These are phyloP conservation scores for Sclerotinia nivalis DNA, from an alignment of 2,329 filamentous ascomycete genomes.

Conservation along the genomic window DNA sequence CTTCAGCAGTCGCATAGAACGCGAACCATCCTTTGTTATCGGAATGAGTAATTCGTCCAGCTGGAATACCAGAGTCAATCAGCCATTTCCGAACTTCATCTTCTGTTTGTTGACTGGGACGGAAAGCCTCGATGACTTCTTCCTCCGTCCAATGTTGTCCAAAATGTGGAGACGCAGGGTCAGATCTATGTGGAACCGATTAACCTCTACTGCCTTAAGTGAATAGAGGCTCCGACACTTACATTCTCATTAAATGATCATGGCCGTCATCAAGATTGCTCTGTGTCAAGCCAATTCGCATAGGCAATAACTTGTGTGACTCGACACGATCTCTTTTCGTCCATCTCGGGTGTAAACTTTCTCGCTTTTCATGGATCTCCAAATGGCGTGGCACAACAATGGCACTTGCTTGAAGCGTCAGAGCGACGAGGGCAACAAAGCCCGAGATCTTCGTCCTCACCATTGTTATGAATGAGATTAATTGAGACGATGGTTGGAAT, in stretches of 20 bases:
- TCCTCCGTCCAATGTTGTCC: slow-evolving; percentile 42
- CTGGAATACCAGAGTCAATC: slow-evolving; percentile 38
- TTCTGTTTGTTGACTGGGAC: slow-evolving; percentile 40
- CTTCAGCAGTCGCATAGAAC: slow-evolving; percentile 42
- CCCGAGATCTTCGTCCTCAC: slow-evolving; percentile 7
- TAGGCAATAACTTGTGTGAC: slow-evolving; percentile 32
- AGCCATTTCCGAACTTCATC: slow-evolving; percentile 42
- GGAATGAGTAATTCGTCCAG: slow-evolving; percentile 41
- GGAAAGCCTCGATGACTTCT: slow-evolving; percentile 41
- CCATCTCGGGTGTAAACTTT: slow-evolving; percentile 31
- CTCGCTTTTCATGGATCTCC: slow-evolving; percentile 35
- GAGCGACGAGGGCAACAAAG: slow-evolving; percentile 15
- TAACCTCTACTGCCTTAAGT: background rate
- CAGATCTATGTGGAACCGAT: slow-evolving; percentile 29
- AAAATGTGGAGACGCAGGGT: slow-evolving; percentile 38
- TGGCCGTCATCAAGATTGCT: slow-evolving; percentile 33
- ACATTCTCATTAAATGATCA: slow-evolving; percentile 36
- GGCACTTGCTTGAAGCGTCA: slow-evolving; percentile 21
- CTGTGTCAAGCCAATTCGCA: slow-evolving; percentile 36
- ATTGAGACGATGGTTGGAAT: background rate
- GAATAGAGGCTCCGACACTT: slow-evolving; percentile 31
- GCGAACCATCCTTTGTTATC: slow-evolving; percentile 44
- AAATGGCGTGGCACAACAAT: slow-evolving; percentile 28
- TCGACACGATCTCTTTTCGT: slow-evolving; percentile 32
- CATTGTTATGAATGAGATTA: background rate